These are phyloP conservation scores for Termitomyces sp. DNA, from an alignment of 768 basidiomycete genomes.

Conservation along the genomic window DNA sequence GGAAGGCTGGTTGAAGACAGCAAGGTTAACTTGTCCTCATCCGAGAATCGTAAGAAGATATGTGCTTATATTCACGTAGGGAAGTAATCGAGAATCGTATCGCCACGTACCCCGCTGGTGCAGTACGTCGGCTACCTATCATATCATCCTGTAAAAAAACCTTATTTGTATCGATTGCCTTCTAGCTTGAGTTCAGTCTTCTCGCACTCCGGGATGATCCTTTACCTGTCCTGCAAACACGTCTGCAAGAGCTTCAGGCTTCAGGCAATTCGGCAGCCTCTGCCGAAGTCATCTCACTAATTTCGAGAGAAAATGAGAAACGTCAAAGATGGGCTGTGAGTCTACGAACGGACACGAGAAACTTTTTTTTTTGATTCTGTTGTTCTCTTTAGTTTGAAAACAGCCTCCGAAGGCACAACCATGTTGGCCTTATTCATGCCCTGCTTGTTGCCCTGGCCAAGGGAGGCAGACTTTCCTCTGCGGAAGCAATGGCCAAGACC, in stretches of 20 bases:
- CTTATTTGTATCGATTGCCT: conserved; percentile 3
- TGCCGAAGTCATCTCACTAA: conserved; percentile 46
- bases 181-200: conserved; percentile 86
- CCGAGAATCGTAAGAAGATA: conserved; percentile 10
- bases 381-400: conserved; percentile 68
- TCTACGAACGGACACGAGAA: conserved; percentile 11
- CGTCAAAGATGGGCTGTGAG: conserved; percentile 80
- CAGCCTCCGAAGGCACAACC: conserved; percentile 80
- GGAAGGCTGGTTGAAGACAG: conserved; percentile 81
- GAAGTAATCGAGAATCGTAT: conserved; percentile 86
- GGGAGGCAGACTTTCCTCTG: conserved; percentile 52
- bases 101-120: conserved; percentile 81
- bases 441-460: conserved; percentile 71
- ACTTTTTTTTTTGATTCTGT: neutral
- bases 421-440: conserved; percentile 75
- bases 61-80: conserved; percentile 30
- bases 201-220: conserved; percentile 84
- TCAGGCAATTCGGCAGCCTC: conserved; percentile 36
- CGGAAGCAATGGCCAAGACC: conserved; percentile 38
- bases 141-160: neutral
- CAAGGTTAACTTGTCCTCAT: conserved; percentile 44
- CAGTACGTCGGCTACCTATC: conserved; percentile 47
- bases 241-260: conserved; percentile 44
- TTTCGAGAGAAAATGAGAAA: conserved; percentile 67
- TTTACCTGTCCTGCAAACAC: conserved; percentile 57